A percentile compares a stretch with the other conserved stretches of the same genome.
phyloP scores from a whole-genome alignment of 768 basidiomycete genomes.

The Kwoniella mangroviensis region DNA sequence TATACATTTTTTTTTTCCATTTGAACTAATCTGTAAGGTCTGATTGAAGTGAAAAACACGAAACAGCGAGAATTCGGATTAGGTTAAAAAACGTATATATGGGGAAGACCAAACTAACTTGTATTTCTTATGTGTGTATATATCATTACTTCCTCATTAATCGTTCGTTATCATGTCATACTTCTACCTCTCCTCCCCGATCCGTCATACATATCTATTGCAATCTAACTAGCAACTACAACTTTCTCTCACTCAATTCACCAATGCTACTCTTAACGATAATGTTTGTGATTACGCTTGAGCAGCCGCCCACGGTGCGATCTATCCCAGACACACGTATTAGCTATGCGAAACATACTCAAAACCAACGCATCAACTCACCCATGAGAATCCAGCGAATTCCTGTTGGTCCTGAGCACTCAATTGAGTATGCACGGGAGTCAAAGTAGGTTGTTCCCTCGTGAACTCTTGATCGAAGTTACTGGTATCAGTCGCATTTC shows the following conservation, averaged over 20 bases:
- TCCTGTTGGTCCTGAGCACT: constrained; percentile 88
- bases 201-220: too few relatives aligned
- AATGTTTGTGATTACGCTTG: constrained; percentile 15
- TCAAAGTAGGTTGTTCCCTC: constrained; percentile 91
- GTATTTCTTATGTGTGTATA: too few relatives aligned
- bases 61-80: too few relatives aligned
- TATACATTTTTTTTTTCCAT: too few relatives aligned
- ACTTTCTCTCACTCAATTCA: not conserved
- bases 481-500: constrained; percentile 49
- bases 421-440: constrained; percentile 93
- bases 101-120: not conserved
- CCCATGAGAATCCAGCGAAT: constrained; percentile 96
- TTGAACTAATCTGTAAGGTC: too few relatives aligned
- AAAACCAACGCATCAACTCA: constrained; percentile 11
- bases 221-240: not conserved
- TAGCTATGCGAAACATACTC: not conserved
- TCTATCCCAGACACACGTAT: constrained; percentile 9
- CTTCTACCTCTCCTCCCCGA: not conserved
- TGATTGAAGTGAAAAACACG: too few relatives aligned
- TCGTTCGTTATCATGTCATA: not conserved
- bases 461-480: constrained; percentile 98
- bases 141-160: not conserved
- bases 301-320: constrained; percentile 37
- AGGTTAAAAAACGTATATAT: not conserved
- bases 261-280: too few relatives aligned